These are phyloP conservation scores for Penicillium sp. DNA, from an alignment of 2,329 filamentous ascomycete species.

Conservation along the genomic window DNA sequence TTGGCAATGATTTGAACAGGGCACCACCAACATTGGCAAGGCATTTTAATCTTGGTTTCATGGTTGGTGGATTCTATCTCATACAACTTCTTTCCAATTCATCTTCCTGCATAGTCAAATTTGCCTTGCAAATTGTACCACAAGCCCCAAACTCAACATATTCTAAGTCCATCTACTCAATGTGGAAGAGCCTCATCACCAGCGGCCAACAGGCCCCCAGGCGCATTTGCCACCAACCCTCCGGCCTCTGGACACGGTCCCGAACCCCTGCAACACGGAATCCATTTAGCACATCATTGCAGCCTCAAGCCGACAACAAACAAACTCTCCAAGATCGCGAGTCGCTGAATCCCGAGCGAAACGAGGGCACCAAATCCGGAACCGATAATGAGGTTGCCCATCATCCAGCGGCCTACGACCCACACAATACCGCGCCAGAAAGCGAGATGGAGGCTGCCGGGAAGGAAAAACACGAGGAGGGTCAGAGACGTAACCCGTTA, in stretches of 20 bases:
- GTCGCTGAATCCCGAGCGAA: conserved; percentile 62
- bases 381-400: conserved; percentile 61
- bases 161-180: conserved; percentile 2
- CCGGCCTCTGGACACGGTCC: background rate
- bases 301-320: background rate
- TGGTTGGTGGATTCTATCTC: background rate
- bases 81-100: background rate
- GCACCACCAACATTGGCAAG: background rate
- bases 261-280: background rate
- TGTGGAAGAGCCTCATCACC: conserved; percentile 23
- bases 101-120: background rate
- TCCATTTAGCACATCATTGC: conserved; percentile 9
- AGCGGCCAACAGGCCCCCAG: conserved; percentile 14
- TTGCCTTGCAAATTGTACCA: background rate
- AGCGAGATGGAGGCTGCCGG: conserved; percentile 41
- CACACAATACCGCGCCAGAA: conserved; percentile 67
- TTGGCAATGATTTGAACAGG: conserved; percentile 11
- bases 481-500: conserved; percentile 51
- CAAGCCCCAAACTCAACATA: background rate
- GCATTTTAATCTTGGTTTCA: background rate
- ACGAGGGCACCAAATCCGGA: conserved; percentile 68
- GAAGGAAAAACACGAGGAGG: conserved; percentile 41
- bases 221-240: background rate
- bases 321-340: conserved; percentile 51
- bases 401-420: conserved; percentile 68